Evolutionary conservation across 73 alveolate species (phyloP), one percentile per base, ranked within the genome.

Genomic region (Paramecium primaurelia): DNA sequence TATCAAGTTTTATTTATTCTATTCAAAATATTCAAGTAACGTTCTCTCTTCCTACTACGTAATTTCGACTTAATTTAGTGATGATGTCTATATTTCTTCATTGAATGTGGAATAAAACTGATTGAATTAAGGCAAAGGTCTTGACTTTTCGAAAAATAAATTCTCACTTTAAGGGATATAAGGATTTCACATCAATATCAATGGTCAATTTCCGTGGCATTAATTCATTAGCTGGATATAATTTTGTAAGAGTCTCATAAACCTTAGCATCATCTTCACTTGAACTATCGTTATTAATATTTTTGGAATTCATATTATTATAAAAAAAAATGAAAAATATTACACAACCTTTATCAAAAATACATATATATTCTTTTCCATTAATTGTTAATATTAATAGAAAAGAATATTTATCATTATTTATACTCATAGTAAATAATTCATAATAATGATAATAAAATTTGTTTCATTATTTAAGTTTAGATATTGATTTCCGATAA

Each of bases 71-170:
- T 26, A 2, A 6, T 34, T 3, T 22, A 22, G 25, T 42, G n/a
- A 4, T 2, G 10, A 1, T 2, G 22, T 20, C 28, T 22, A 16
- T 16, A 11, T 25, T 44, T 77, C 89, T 42, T 77, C 89, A 18
- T 18, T 42, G 37, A 77, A 77, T 18, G 64, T 14, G 14, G 37
- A 38, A 42, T 20, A 38, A 22, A 18, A 38, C 47, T 77, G 40
- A 22, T 38, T 42, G 30, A 77, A 77, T 40, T 77, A 37, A 37
- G 89, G 89, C 71, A 77, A 77, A 34, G 86, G 89, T 42, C 89
- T 42, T 38, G 77, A 59, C 77, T 59, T 59, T 59, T 59, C 77
- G 77, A 59, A 59, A 59, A 59, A 59, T 59, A 58, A 59, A 59
- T 59, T 36, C 49, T 40, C 49, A 77, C 89, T 77, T 77, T 40